Percentiles rank a stretch among this genome's conserved stretches.
These are phyloP conservation scores for Inga leiocalycina DNA, from an alignment of 306 rosid genomes.

Conservation along the genomic window DNA sequence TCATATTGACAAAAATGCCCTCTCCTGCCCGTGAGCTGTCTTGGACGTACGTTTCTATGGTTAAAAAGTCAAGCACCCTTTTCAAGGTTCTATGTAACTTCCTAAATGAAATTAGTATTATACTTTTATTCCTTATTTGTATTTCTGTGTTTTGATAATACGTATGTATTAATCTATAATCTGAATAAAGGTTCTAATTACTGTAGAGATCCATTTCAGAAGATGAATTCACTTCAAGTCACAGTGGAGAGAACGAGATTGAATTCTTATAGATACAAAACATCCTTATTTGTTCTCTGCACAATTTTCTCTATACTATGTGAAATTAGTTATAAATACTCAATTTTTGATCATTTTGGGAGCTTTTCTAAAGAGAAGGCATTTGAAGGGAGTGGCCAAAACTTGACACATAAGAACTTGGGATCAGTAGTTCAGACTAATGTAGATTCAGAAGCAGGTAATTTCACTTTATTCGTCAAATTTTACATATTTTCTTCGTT, in stretches of 20 bases:
- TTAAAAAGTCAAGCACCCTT: background rate
- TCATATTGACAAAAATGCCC: background rate
- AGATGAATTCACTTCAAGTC: background rate
- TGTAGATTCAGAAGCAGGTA: background rate
- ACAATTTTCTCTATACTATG: constrained; percentile 12
- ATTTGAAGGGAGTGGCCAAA: background rate
- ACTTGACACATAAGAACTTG: background rate
- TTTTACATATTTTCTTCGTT: background rate
- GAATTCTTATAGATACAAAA: background rate
- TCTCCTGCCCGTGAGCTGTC: background rate
- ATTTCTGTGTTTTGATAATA: background rate
- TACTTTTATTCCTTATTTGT: background rate
- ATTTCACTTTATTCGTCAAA: background rate
- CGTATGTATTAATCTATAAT: background rate
- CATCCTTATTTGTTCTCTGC: background rate
- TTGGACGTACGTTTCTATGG: background rate
- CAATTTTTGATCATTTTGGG: constrained; percentile 8
- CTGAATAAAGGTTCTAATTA: background rate
- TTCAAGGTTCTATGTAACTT: background rate
- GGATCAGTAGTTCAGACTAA: background rate
- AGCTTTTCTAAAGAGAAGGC: background rate
- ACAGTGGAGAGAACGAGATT: background rate
- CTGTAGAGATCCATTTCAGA: background rate
- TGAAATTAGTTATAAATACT: background rate
- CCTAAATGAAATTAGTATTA: background rate